Conservation (phyloP, 352 stramenopile species). For the Phytophthora nicotianae region DNA sequence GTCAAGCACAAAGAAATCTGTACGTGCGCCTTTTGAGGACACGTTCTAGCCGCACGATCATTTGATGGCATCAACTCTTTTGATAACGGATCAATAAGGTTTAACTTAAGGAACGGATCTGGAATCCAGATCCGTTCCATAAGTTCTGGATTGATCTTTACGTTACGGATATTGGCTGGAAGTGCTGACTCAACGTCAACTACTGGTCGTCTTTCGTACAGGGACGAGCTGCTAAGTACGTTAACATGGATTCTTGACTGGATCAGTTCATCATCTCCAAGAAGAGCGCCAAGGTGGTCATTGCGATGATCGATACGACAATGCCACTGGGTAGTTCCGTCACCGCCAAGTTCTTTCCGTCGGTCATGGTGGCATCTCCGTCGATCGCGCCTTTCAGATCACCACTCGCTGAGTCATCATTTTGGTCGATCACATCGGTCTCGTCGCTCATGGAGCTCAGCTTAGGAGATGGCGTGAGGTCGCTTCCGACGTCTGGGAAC, state of each 20-base stretch:
- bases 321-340: not conserved
- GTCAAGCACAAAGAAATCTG: not conserved
- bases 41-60: no score
- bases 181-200: not conserved
- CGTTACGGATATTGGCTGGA: not conserved
- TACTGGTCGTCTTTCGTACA: not conserved
- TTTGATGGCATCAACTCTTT: no score
- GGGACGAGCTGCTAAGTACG: not conserved
- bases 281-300: constrained; percentile 3
- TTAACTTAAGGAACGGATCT: no score
- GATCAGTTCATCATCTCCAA: not conserved
- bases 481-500: constrained; percentile 3
- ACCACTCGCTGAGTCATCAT: not conserved
- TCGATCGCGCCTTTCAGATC: constrained; percentile 3
- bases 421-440: constrained; percentile 8
- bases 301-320: not conserved
- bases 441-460: constrained; percentile 1
- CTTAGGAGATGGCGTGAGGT: constrained; percentile 11
- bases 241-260: not conserved
- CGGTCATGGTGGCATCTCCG: constrained; percentile 17
- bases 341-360: constrained; percentile 2
- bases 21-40: not conserved
- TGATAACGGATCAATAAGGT: no score
- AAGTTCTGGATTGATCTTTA: not conserved
- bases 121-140: no score